Evolutionary conservation across 192 early-diverging fungal species (phyloP).

Genomic region (Linnemannia zychae): DNA sequence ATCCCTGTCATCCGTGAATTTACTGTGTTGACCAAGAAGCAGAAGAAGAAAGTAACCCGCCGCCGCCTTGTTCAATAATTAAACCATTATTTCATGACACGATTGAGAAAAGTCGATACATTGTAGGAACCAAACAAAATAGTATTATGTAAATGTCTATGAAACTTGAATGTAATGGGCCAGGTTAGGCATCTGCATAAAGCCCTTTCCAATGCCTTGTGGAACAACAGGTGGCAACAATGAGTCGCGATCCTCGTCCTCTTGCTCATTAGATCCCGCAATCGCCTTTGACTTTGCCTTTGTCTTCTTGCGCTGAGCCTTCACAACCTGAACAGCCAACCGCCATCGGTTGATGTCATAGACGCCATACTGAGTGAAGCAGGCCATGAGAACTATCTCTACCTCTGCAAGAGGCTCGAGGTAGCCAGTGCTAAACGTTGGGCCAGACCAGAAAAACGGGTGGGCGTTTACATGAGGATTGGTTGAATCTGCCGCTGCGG

Average conservation of each 20-base stretch:
- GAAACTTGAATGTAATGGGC: slow-evolving; percentile 52
- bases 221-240: slow-evolving; percentile 6
- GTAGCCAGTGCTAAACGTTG: slow-evolving; percentile 65
- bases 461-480: slow-evolving; percentile 42
- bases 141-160: slow-evolving; percentile 11
- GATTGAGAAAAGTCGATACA: background rate
- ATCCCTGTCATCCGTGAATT: slow-evolving; percentile 44
- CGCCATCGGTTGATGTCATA: slow-evolving; percentile 87
- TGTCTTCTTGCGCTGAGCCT: slow-evolving; percentile 24
- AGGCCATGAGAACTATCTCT: slow-evolving; percentile 62
- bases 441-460: slow-evolving; percentile 76
- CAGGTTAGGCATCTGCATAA: slow-evolving; percentile 55
- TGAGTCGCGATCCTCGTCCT: background rate
- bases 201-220: slow-evolving; percentile 40
- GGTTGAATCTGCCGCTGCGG: slow-evolving; percentile 18
- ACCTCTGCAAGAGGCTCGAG: slow-evolving; percentile 69
- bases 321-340: slow-evolving; percentile 62
- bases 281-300: background rate
- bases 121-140: background rate
- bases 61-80: background rate
- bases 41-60: background rate
- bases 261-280: background rate
- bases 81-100: background rate
- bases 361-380: slow-evolving; percentile 72
- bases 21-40: slow-evolving; percentile 28